A percentile compares a stretch with the other conserved stretches of the same genome.
Conservation (phyloP, 768 basidiomycete genomes). For the Tulasnella sp. region DNA sequence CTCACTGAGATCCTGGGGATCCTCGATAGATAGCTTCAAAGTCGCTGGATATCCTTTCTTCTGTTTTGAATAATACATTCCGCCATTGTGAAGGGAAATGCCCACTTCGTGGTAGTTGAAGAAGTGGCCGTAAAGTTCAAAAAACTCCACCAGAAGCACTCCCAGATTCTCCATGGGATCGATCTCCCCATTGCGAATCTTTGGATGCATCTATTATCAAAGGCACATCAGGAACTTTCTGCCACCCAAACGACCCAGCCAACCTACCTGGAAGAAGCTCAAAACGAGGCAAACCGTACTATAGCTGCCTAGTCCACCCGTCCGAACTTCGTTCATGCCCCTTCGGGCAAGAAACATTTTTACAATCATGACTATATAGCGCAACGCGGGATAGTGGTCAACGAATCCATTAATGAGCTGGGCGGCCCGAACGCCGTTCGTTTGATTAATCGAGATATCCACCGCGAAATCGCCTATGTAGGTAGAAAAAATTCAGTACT, state of each 20-base stretch:
- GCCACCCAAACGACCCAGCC: background rate
- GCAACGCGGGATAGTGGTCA: slow-evolving; percentile 73
- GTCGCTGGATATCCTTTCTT: slow-evolving; percentile 77
- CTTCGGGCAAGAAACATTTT: slow-evolving; percentile 90
- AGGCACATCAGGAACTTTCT: background rate
- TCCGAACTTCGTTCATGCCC: slow-evolving; percentile 97
- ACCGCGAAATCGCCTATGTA: slow-evolving; percentile 73
- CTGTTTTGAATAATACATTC: slow-evolving; percentile 84
- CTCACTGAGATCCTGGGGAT: slow-evolving; percentile 87
- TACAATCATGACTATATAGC: slow-evolving; percentile 81
- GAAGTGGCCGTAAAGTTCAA: slow-evolving; percentile 88
- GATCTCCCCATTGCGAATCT: slow-evolving; percentile 85
- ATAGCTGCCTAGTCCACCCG: slow-evolving; percentile 92
- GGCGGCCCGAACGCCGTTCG: slow-evolving; percentile 78
- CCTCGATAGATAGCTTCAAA: slow-evolving; percentile 81
- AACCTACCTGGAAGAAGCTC: slow-evolving; percentile 82
- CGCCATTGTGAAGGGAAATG: slow-evolving; percentile 84
- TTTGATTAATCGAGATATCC: slow-evolving; percentile 93
- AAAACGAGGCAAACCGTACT: slow-evolving; percentile 91
- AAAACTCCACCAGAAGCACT: slow-evolving; percentile 94
- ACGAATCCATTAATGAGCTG: slow-evolving; percentile 81
- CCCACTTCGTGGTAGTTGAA: slow-evolving; percentile 93
- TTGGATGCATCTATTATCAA: slow-evolving; percentile 79
- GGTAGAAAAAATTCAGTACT: background rate
- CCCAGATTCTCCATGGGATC: slow-evolving; percentile 87